Evolutionary conservation across 306 rosid genomes (phyloP), one percentile per base, ranked within the genome.

Genomic region (Dalbergia cochinchinensis): DNA sequence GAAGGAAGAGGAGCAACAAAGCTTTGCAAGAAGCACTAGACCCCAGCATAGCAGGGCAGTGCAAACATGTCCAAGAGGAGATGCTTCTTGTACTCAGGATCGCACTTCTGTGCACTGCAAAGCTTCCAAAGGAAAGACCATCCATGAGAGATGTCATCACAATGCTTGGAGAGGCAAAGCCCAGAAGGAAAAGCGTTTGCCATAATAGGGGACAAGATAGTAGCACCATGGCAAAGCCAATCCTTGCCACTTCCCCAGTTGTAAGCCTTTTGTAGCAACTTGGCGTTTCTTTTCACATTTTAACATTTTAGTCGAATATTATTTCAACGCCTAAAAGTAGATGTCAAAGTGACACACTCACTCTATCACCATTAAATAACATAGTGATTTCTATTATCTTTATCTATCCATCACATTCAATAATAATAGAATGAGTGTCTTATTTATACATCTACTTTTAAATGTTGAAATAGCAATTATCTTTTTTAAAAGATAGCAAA

Each of bases 161-260:
- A 34, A 91, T 94, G 97, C 94, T 94, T 47, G 97, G 97, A 64
- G 98, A 94, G 77, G 95, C 97, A 39, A 90, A 94, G 84, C 97
- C 98, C 4, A 91, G 98, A 81, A 86, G 98, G 65, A 94, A 94
- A 81, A 91, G 95, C 73, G 65, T 89, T 45, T 87, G 93, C 73
- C 86, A 82, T 8, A 89, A 68, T 20, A 83, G 65, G 54, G 81
- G 50, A n/a, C 87, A 84, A 47, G 80, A 83, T 48, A 70, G 68
- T 81, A 60, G 54, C 78, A 60, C 50, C 78, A 73, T 60, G 61
- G 92, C 88, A 73, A 93, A 81, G 83, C 86, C 90, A 5, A 34
- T 89, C 70, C 87, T 93, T 60, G 85, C 67, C 55, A 20, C 92
- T 61, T 87, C 94, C 26, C 90, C 94, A 8, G 79, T 79, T 26